Evolutionary conservation across 2,329 filamentous ascomycete species (phyloP), one percentile per base, ranked within the genome.

Genomic region (Rutstroemia sp.): DNA sequence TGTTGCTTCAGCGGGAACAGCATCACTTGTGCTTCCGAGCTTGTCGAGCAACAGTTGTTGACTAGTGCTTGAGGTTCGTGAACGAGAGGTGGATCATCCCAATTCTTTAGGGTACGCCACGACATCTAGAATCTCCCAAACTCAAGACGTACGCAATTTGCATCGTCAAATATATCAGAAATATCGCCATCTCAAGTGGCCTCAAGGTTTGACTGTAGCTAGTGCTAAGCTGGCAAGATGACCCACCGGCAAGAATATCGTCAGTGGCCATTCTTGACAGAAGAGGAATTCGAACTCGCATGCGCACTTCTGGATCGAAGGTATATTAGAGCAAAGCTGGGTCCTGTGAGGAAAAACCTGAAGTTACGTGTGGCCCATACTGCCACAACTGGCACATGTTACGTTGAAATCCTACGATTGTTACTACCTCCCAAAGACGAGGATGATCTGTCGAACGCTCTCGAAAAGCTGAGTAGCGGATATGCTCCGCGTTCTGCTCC

Each of bases 221-320:
- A 42, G n/a, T 42, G 39, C 39, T 42, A 17, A 42, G 30, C 30
- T 42, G 9, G 8, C 44, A 60, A 17, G 25, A 68, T 68, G 64
- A 57, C 60, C 39, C 57, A 64, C 81, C 64, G 63, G 70, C 57
- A 72, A 42, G 63, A 68, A n/a, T 69, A 67, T 57, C 58, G 60
- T 17, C 64, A 76, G 51, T 89, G 85, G 66, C 86, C 86, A 6
- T 80, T 78, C 57, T 76, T 89, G 27, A 78, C 72, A 10, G 65
- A 72, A 10, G 76, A 81, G 42, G 85, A 89, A 66, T 89, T 89
- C 61, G 71, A 79, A 53, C 77, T 82, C 65, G 80, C 78, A 54
- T 89, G 86, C 69, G 80, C 85, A 63, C 74, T 79, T 54, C 74
- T 86, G 21, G 82, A 86, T 60, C 73, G 77, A 39, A 75, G 70